Evolutionary conservation across 129 eudicot species (phyloP), one percentile per base, ranked within the genome.

Genomic region (Flaveria robusta): DNA sequence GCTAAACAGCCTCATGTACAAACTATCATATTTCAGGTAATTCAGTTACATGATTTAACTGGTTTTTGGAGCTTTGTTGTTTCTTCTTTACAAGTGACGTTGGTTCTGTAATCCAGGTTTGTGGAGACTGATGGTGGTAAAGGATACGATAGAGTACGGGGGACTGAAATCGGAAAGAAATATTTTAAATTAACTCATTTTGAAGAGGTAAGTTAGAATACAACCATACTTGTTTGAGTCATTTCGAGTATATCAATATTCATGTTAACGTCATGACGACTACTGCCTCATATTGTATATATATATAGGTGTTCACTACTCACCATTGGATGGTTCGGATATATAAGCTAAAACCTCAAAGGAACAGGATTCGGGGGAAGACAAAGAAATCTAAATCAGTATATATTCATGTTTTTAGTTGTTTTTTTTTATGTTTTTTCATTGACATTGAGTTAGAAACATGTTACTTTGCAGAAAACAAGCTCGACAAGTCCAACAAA

Each of bases 291-390:
- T 31, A 31, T 37, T 37, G 2, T 59, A 59, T 24, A 26, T 2
- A 46, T 45, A 3, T 55, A 42, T 83, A 95, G 99, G 99, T 88
- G 20, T 95, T 95, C 85, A 95, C 99, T 59, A 91, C 97, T 58
- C 99, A 95, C 79, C 99, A 95, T 70, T 91, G 99, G 99, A 95
- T 95, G 99, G 99, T 95, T 18, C 97, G 99, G 71, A 84, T 95
- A 23, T 95, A 89, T 82, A 95, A 95, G 73, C 78, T 95, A 52
- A 95, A 95, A 83, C 86, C 99, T 74, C 99, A 77, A 47, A 91
- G 59, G 86, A 95, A 95, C 87, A 87, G 97, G 81, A 89, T 95
- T 51, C 85, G 96, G 24, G 96, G 89, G 50, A 91, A 89, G 96
- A 64, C 87, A 79, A 87, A 81, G 95, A 95, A 89, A 78, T 72